Evolutionary conservation across 805 yeast genomes (phyloP).

Genomic region (Yarrowia sp.): DNA sequence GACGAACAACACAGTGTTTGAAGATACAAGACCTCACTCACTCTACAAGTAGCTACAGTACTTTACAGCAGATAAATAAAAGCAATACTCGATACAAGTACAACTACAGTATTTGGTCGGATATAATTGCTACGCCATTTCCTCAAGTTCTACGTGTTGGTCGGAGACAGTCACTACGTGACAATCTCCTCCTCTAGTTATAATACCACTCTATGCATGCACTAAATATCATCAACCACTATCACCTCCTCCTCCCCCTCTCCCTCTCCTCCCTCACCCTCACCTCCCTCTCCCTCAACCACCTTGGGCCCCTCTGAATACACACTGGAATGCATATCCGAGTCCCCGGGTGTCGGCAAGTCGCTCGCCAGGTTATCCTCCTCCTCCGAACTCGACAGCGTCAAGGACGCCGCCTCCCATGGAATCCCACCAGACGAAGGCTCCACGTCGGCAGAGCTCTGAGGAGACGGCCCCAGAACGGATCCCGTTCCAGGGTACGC

Average conservation of each 20-base stretch:
- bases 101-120: too few relatives aligned
- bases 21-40: too few relatives aligned
- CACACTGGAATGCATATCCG: conserved; percentile 23
- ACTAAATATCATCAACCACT: conserved; percentile 15
- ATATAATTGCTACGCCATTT: too few relatives aligned
- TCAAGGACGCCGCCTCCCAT: conserved; percentile 20
- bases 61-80: too few relatives aligned
- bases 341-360: conserved; percentile 16
- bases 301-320: conserved; percentile 6
- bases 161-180: too few relatives aligned
- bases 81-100: too few relatives aligned
- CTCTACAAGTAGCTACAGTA: too few relatives aligned
- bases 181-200: neutral
- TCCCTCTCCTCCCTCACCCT: neutral
- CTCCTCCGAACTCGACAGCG: conserved; percentile 17
- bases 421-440: conserved; percentile 12
- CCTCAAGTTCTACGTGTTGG: too few relatives aligned
- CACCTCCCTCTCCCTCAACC: neutral
- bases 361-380: conserved; percentile 10
- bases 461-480: conserved; percentile 24
- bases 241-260: conserved; percentile 6
- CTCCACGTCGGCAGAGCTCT: conserved; percentile 17
- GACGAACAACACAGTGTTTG: too few relatives aligned
- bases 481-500: conserved; percentile 19
- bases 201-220: conserved; percentile 16